Evolutionary conservation across 2,329 filamentous ascomycete species (phyloP).

Genomic region (Epichloe uncinata): DNA sequence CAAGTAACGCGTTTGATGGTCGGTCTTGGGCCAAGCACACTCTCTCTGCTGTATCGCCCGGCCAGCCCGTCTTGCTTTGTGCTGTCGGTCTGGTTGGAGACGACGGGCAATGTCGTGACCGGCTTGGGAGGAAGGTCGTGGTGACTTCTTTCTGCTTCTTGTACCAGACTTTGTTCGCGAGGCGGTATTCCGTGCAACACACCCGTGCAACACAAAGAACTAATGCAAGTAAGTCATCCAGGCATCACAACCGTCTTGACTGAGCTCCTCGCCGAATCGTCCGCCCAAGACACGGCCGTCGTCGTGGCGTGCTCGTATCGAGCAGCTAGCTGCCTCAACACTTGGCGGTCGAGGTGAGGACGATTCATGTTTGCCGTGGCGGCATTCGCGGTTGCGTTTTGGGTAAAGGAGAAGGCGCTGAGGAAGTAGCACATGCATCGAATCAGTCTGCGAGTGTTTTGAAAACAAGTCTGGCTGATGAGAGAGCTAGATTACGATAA

Average conservation of each 20-base stretch:
- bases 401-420: conserved; percentile 44
- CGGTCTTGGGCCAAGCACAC: too few species aligned
- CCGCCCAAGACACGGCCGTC: conserved; percentile 53
- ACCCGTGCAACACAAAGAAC: too few species aligned
- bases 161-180: too few species aligned
- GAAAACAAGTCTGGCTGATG: too few species aligned
- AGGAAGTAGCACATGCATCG: conserved; percentile 15
- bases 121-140: conserved; percentile 24
- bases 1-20: too few species aligned
- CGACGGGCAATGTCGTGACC: conserved; percentile 38
- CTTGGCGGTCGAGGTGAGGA: conserved; percentile 44
- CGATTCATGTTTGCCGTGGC: conserved; percentile 42
- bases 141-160: conserved; percentile 12
- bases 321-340: conserved; percentile 48
- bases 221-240: conserved; percentile 10
- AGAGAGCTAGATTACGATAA: not conserved
- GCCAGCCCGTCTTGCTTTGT: too few species aligned
- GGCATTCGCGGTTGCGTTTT: conserved; percentile 29
- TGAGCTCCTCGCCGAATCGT: conserved; percentile 56
- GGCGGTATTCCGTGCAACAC: too few species aligned
- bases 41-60: too few species aligned
- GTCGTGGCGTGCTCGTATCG: conserved; percentile 66
- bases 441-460: too few species aligned
- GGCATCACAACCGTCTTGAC: conserved; percentile 62
- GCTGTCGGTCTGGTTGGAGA: too few species aligned